phyloP scores from a whole-genome alignment of 2,329 filamentous ascomycete genomes.

The Fusarium acutatum region DNA sequence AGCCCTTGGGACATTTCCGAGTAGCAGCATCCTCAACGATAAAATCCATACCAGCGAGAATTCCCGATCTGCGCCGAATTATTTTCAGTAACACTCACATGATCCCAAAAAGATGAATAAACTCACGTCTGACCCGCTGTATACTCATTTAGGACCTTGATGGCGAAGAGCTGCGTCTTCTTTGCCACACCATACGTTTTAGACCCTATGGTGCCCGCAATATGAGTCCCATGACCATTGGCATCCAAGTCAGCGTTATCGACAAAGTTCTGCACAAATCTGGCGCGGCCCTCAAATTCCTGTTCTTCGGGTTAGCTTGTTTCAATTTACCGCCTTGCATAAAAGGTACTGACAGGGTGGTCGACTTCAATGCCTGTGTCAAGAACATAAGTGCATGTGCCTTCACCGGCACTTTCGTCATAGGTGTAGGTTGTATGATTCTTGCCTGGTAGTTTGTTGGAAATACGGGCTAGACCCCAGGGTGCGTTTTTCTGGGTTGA shows the following conservation, averaged over 20 bases:
- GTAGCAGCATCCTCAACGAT: background rate
- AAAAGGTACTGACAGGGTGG: background rate
- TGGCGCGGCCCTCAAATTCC: background rate
- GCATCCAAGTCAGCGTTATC: background rate
- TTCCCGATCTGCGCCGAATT: background rate
- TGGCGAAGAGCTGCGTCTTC: background rate
- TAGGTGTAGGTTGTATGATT: background rate
- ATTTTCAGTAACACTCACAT: background rate
- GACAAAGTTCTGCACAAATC: background rate
- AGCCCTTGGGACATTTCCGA: background rate
- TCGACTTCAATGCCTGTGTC: background rate
- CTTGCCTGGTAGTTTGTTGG: background rate
- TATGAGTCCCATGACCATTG: background rate
- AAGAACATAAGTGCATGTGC: conserved; percentile 10
- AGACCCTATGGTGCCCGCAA: background rate
- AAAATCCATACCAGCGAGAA: background rate
- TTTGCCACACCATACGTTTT: conserved; percentile 3
- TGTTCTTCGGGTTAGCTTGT: background rate
- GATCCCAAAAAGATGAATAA: background rate
- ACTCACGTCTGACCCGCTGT: background rate
- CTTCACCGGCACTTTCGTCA: background rate
- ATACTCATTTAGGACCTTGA: background rate
- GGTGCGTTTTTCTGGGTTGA: background rate
- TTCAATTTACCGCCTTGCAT: background rate
- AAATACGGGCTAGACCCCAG: background rate